Conservation (phyloP, 352 stramenopile species). For the Pythium folliculosum region DNA sequence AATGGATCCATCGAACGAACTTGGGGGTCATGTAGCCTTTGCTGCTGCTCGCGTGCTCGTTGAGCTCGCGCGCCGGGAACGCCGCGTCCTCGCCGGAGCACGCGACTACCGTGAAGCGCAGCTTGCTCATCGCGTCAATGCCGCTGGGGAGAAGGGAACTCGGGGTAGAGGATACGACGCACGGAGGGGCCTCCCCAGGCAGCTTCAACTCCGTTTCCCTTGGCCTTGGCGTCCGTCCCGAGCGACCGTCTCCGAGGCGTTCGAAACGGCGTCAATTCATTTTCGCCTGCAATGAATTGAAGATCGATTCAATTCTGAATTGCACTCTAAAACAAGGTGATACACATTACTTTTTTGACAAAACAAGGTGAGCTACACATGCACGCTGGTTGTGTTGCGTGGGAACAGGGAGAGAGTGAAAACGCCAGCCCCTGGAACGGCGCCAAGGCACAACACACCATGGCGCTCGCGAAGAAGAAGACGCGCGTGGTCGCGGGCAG, state of each 20-base stretch:
- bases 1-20: conserved; percentile 28
- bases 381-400: not conserved
- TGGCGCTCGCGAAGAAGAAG: conserved; percentile 44
- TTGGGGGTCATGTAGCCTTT: conserved; percentile 82
- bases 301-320: conserved; percentile 17
- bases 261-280: conserved; percentile 27
- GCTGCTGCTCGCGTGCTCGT: conserved; percentile 64
- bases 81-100: conserved; percentile 87
- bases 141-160: not conserved
- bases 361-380: conserved; percentile 1
- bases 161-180: too few species aligned
- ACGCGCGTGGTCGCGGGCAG: conserved; percentile 65
- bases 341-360: conserved; percentile 1
- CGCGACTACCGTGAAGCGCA: conserved; percentile 82
- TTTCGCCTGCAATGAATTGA: not conserved
- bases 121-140: conserved; percentile 61
- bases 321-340: conserved; percentile 1
- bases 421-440: not conserved
- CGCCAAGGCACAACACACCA: not conserved
- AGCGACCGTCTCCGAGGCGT: not conserved
- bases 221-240: not conserved
- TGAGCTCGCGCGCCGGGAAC: conserved; percentile 85
- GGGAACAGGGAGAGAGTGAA: not conserved
- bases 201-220: conserved; percentile 14
- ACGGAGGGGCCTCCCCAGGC: not conserved